Evolutionary conservation across 495 filamentous ascomycete species (phyloP), one percentile per base, ranked within the genome.

Genomic region (Aspergillus campestris): DNA sequence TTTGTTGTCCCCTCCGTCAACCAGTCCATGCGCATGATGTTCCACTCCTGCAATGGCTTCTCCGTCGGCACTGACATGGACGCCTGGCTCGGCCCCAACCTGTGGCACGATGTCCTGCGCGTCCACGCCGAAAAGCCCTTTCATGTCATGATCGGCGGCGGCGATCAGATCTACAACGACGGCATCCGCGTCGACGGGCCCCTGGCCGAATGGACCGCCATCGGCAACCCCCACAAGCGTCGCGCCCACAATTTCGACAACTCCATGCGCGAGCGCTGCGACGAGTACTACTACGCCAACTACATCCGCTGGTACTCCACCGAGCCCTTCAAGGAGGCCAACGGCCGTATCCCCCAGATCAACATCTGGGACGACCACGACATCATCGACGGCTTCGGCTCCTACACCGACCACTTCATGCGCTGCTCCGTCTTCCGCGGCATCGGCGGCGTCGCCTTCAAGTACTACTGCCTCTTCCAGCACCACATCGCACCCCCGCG

Each of bases 341-440:
- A 95, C 53, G 83, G 79, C 9, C 82, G 85, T 56, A 97, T 97
- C 55, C 81, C 91, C 1, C 88, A 94, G 64, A 62, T 97, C 57
- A 95, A 95, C 60, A 83, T 95, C 34, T 97, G 91, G 89, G 90
- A 94, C 61, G 88, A 94, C 56, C 89, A 94, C 60, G 75, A 88
- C 62, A 91, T 91, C 51, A 91, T 91, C 51, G 89, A 95, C 55
- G 89, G 89, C 5, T 95, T 94, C 52, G 91, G 91, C 3, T 89
- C 85, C 1, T 95, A 97, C 61, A 86, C 86, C 3, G 86, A 95
- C 53, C 81, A 87, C 29, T 95, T 95, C 65, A 95, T 97, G 91
- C 80, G 75, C 58, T 95, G 88, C 55, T 72, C 84, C 38, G 86
- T 95, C 31, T 95, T 97, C 70, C 79, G 83, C 44, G 90, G 91